Base-by-base conservation (phyloP, 139 green algal species). In the Chlamydomonas schloesseri region DNA sequence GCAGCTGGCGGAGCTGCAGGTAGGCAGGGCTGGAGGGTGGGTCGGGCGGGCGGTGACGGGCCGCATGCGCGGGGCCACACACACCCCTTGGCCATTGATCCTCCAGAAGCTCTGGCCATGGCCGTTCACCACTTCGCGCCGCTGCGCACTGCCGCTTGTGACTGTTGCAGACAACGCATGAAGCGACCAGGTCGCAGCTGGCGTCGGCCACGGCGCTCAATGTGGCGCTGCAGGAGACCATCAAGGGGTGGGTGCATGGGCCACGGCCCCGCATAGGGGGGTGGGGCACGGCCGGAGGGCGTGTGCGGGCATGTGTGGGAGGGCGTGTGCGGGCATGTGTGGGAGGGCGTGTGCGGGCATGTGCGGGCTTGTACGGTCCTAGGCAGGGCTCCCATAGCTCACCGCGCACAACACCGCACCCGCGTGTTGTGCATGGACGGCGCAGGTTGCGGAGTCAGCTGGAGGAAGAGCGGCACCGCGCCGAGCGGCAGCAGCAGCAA, bases 1-100 rank as follows among this genome's bases (percentile, higher is more conserved):
- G 69, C 68, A 87, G 81, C 53, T 87, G 50, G 36, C 68, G 26
- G 81, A 79, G 34, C 34, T 72, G 34, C 46, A 71, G 81, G 81
- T 87, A 29, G 6, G 34, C 33, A 2, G 18, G 3, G 3, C 10
- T 13, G 42, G 1, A 3, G 42, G 26, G 42, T 42, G 42, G 24
- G 24, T 24, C 37, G 13, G 10, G 1, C 0, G 71, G 37, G 71
- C 3, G 14, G 34, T 55, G 69, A 2, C 34, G 10, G 24, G 34
- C 18, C 1, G 20, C 33, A n/a, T n/a, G n/a, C n/a, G n/a, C n/a
- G n/a, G n/a, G n/a, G n/a, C n/a, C n/a, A n/a, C n/a, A n/a, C n/a
- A n/a, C n/a, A n/a, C n/a, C n/a, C n/a, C n/a, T n/a, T n/a, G n/a
- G n/a, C n/a, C n/a, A n/a, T n/a, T n/a, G n/a, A n/a, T n/a, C n/a